phyloP scores from a whole-genome alignment of 2,329 filamentous ascomycete genomes.

The Xylaria sp. region DNA sequence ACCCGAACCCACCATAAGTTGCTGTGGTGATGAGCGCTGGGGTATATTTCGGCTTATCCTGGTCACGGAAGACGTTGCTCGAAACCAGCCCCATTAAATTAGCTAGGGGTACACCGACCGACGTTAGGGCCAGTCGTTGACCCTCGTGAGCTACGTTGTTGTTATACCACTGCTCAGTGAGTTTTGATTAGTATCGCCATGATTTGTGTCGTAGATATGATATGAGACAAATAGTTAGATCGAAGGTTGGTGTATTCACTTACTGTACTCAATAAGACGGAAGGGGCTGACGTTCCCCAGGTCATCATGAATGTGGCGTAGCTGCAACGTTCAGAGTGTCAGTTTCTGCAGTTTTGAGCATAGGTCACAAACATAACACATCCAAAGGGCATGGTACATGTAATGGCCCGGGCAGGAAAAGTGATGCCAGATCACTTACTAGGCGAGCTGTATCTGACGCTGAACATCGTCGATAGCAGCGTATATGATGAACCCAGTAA shows the following conservation, averaged over 20 bases:
- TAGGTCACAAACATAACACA: not conserved
- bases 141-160: conserved; percentile 85
- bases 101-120: conserved; percentile 77
- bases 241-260: conserved; percentile 8
- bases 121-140: conserved; percentile 75
- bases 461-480: conserved; percentile 74
- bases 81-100: conserved; percentile 80
- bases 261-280: conserved; percentile 67
- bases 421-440: conserved; percentile 49
- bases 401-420: not conserved
- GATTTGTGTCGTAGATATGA: conserved; percentile 46
- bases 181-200: conserved; percentile 49
- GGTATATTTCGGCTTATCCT: conserved; percentile 74
- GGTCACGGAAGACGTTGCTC: conserved; percentile 73
- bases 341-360: not conserved
- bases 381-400: not conserved
- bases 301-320: conserved; percentile 86
- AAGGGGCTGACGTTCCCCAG: conserved; percentile 80
- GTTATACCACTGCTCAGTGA: conserved; percentile 71
- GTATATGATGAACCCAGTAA: conserved; percentile 83
- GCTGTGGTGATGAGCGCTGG: conserved; percentile 74
- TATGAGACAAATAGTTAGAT: not conserved
- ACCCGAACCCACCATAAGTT: conserved; percentile 70
- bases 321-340: conserved; percentile 21
- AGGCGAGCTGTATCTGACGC: conserved; percentile 71